These are phyloP conservation scores for Boletus vinaceobasis DNA, from an alignment of 768 basidiomycete species.

Conservation along the genomic window DNA sequence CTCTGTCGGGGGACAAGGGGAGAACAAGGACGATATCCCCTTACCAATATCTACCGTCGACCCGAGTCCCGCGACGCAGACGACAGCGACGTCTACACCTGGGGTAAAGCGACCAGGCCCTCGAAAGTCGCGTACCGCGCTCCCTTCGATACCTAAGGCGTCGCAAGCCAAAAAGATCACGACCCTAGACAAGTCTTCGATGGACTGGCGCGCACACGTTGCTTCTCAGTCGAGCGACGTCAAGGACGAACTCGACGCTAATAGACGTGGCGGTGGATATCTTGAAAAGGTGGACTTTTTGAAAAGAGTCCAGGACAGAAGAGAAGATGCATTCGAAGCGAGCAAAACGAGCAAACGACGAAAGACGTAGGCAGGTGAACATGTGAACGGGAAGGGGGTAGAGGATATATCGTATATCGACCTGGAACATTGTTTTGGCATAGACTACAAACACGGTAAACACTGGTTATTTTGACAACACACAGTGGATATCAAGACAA, in stretches of 20 bases:
- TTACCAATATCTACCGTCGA: background rate
- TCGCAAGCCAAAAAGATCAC: slow-evolving; percentile 72
- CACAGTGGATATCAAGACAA: background rate
- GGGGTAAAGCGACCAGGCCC: slow-evolving; percentile 52
- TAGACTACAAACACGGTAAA: background rate
- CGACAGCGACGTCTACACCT: background rate
- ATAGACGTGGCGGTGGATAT: slow-evolving; percentile 73
- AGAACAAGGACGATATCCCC: background rate
- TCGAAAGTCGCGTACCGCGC: slow-evolving; percentile 58
- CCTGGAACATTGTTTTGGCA: background rate
- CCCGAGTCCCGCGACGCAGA: background rate
- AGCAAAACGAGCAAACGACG: slow-evolving; percentile 54
- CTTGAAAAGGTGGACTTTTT: slow-evolving; percentile 85
- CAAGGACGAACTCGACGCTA: slow-evolving; percentile 71
- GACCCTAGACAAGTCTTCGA: slow-evolving; percentile 80
- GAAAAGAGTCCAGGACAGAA: slow-evolving; percentile 68
- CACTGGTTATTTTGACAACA: background rate
- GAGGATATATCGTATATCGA: slow-evolving; percentile 9
- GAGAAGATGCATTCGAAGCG: slow-evolving; percentile 60
- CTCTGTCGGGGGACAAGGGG: slow-evolving; percentile 1
- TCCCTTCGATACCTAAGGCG: slow-evolving; percentile 51
- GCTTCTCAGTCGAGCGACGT: slow-evolving; percentile 40
- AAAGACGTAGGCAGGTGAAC: slow-evolving; percentile 15
- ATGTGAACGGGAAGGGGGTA: background rate
- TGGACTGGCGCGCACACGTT: slow-evolving; percentile 81